A percentile compares a stretch with the other conserved stretches of the same genome.
phyloP scores from a whole-genome alignment of 129 eudicot species.

The Lonicera japonica region DNA sequence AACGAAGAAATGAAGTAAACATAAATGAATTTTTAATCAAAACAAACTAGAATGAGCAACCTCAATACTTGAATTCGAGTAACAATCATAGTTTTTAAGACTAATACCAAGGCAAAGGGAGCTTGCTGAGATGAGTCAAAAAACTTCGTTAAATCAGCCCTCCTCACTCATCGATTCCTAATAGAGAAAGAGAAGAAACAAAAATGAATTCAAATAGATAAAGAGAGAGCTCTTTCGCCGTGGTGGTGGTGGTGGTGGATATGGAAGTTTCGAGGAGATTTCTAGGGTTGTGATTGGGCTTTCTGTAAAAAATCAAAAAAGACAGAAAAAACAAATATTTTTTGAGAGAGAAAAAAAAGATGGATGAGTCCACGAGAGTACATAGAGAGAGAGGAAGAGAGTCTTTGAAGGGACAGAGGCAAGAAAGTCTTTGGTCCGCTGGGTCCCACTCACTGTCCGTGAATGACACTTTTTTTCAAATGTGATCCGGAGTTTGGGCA shows the following conservation, averaged over 20 bases:
- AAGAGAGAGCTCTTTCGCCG: neutral
- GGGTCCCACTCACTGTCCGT: neutral
- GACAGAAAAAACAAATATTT: neutral
- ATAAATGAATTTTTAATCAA: neutral
- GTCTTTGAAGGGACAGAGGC: too few species aligned
- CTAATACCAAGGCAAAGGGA: neutral
- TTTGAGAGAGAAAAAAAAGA: conserved; percentile 1
- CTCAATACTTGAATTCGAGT: too few species aligned
- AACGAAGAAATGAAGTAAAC: neutral
- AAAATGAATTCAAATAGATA: neutral
- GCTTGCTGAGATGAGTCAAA: neutral
- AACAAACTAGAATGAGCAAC: too few species aligned
- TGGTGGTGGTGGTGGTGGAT: neutral
- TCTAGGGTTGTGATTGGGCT: conserved; percentile 1
- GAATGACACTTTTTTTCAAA: neutral
- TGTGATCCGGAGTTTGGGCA: too few species aligned
- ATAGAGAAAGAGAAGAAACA: neutral
- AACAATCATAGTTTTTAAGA: neutral
- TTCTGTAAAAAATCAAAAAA: neutral
- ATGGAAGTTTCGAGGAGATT: conserved; percentile 13
- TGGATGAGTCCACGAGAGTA: conserved; percentile 27
- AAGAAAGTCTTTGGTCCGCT: neutral
- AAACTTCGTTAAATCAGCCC: neutral
- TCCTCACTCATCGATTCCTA: neutral
- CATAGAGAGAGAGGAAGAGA: conserved; percentile 2